Evolutionary conservation across 352 stramenopile genomes (phyloP), one percentile per base, ranked within the genome.

Genomic region (Blastocystis sp.): DNA sequence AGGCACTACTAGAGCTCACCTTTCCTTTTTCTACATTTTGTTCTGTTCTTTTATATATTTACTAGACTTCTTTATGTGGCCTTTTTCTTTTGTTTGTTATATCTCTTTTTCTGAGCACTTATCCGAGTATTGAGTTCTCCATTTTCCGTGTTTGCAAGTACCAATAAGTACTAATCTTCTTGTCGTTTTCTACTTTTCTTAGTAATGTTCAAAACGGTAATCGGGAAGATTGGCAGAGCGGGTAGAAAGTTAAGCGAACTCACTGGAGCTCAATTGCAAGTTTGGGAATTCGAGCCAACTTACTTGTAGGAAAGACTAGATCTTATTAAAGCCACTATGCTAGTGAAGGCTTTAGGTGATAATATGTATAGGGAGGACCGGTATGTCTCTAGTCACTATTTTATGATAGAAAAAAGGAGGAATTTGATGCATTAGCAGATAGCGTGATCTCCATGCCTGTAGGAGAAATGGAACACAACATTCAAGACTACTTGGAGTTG

Each of bases 171-270:
- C 43, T 56, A 56, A 37, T 55, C 23, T 75, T 6, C 63, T 43
- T 7, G 26, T 39, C 37, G 45, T 47, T n/a, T 43, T 15, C 43
- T 26, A 23, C 26, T 79, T 56, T 54, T 34, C 18, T 54, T 79
- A 37, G n/a, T 20, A 18, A 80, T 80, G 70, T 80, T 80, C 45
- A 20, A 37, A 34, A 64, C 70, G 34, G 70, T 80, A 6, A 15
- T 80, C 29, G 45, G 70, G 4, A 80, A 80, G 50, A 80, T 80
- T 43, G 64, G 70, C 55, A 34, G 70, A 80, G 55, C 70, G 13
- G 70, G 70, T n/a, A 61, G 70, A 64, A 80, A 80, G 43, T 26
- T 80, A 8, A 80, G 70, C 45, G 70, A 80, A 41, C 43, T 80
- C 18, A 80, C 45, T 6, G 70, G 70, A 37, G 70, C 70, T 23